These are phyloP conservation scores for Syncephalastrum contaminatum DNA, from an alignment of 371 early-diverging fungal genomes.

Conservation along the genomic window DNA sequence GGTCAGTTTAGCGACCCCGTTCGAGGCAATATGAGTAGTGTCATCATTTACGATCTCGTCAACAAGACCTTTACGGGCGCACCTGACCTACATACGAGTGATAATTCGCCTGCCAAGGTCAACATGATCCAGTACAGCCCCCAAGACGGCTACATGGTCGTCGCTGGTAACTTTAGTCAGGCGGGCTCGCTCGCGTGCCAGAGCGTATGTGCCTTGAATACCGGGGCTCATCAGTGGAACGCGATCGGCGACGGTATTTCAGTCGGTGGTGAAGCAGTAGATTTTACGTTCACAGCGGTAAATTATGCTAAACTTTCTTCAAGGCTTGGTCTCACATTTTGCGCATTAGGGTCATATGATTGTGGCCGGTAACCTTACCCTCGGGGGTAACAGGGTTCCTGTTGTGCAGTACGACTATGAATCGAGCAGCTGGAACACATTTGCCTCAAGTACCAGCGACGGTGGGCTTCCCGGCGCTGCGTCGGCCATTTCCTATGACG, in stretches of 20 bases:
- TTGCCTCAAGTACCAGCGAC: conserved; percentile 30
- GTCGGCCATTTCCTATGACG: conserved; percentile 32
- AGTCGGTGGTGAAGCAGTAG: conserved; percentile 40
- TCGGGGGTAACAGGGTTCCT: conserved; percentile 36
- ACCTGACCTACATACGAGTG: conserved; percentile 24
- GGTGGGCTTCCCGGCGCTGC: conserved; percentile 40
- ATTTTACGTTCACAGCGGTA: conserved; percentile 52
- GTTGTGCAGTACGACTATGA: conserved; percentile 54
- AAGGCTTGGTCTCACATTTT: background rate
- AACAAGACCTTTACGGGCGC: conserved; percentile 19
- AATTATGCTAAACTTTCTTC: conserved; percentile 4
- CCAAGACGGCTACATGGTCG: conserved; percentile 25
- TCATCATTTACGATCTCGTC: conserved; percentile 43
- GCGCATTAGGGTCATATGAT: conserved; percentile 31
- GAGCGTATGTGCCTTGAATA: conserved; percentile 41
- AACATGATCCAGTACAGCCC: conserved; percentile 40
- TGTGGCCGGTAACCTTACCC: conserved; percentile 49
- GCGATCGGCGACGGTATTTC: conserved; percentile 34
- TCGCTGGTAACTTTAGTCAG: conserved; percentile 59
- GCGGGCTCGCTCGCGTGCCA: conserved; percentile 49
- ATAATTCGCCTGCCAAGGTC: conserved; percentile 34
- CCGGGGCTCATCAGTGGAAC: conserved; percentile 37
- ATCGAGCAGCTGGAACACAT: conserved; percentile 40
- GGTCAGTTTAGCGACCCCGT: conserved; percentile 33
- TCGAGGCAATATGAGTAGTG: conserved; percentile 10